These are phyloP conservation scores for Lachancea thermotolerans DNA, from an alignment of 805 yeast species.

Conservation along the genomic window DNA sequence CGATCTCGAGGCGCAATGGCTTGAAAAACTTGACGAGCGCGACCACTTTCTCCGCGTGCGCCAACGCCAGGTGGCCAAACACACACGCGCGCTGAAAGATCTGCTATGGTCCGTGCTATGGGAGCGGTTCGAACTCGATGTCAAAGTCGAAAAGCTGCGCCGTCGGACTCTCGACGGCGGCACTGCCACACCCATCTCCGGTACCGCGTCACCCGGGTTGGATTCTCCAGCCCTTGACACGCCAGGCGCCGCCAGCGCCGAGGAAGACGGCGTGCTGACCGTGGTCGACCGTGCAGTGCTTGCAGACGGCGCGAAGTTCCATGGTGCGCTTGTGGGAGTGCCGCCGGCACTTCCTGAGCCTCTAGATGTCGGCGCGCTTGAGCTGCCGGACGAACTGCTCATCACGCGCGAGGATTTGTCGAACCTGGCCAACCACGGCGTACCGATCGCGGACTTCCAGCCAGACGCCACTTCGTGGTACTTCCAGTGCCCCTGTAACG, in stretches of 20 bases:
- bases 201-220: neutral
- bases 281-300: constrained; percentile 12
- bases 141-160: constrained; percentile 16
- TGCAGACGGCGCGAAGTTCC: constrained; percentile 12
- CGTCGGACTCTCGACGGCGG: constrained; percentile 6
- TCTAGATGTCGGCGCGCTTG: constrained; percentile 11
- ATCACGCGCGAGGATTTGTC: constrained; percentile 23
- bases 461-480: constrained; percentile 27
- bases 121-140: constrained; percentile 27
- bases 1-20: constrained; percentile 37
- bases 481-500: constrained; percentile 26
- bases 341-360: constrained; percentile 9
- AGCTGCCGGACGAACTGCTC: constrained; percentile 26
- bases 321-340: constrained; percentile 6
- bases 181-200: neutral
- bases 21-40: constrained; percentile 33
- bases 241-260: neutral
- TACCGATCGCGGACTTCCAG: constrained; percentile 12
- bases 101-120: constrained; percentile 26
- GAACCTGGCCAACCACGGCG: constrained; percentile 16
- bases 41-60: constrained; percentile 25
- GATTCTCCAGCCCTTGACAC: neutral
- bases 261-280: neutral
- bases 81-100: constrained; percentile 24
- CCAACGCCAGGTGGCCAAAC: constrained; percentile 19